phyloP scores from a whole-genome alignment of 1,284 basidiomycete genomes.

The Wolfiporia cocos region DNA sequence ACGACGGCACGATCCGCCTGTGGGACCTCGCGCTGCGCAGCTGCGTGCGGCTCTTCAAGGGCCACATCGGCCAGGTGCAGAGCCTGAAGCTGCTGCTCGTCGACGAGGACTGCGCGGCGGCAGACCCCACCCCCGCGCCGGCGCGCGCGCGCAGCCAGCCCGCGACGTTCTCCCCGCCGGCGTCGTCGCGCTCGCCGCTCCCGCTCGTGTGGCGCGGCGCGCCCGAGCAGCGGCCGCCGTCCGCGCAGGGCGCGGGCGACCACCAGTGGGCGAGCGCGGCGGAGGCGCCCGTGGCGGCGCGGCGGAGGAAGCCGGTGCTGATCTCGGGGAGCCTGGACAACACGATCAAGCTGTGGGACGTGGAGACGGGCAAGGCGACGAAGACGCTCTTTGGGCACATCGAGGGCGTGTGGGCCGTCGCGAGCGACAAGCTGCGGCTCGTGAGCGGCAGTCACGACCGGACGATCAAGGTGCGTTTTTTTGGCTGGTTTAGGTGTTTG shows the following conservation, averaged over 20 bases:
- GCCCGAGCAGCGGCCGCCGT: background rate
- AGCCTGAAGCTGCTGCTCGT: conserved; percentile 69
- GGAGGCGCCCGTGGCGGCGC: background rate
- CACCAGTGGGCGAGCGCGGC: background rate
- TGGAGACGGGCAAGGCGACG: conserved; percentile 77
- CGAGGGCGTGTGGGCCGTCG: conserved; percentile 95
- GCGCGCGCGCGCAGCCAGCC: background rate
- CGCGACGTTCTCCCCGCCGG: background rate
- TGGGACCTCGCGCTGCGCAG: conserved; percentile 87
- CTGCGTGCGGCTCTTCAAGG: conserved; percentile 82
- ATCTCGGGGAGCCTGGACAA: conserved; percentile 94
- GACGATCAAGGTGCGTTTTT: conserved; percentile 72
- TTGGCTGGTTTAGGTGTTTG: conserved; percentile 5
- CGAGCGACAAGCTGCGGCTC: conserved; percentile 87
- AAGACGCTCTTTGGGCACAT: conserved; percentile 94
- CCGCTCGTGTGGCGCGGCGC: no score
- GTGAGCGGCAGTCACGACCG: conserved; percentile 92
- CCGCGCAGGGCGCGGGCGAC: background rate
- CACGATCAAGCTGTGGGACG: conserved; percentile 95
- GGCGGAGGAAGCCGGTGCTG: conserved; percentile 56
- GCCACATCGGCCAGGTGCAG: conserved; percentile 95
- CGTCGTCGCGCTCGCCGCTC: background rate
- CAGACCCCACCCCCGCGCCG: conserved; percentile 1
- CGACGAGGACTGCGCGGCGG: conserved; percentile 17
- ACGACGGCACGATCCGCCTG: conserved; percentile 89